Conservation (phyloP, 805 yeast genomes). For the Pichia ethanolica region DNA sequence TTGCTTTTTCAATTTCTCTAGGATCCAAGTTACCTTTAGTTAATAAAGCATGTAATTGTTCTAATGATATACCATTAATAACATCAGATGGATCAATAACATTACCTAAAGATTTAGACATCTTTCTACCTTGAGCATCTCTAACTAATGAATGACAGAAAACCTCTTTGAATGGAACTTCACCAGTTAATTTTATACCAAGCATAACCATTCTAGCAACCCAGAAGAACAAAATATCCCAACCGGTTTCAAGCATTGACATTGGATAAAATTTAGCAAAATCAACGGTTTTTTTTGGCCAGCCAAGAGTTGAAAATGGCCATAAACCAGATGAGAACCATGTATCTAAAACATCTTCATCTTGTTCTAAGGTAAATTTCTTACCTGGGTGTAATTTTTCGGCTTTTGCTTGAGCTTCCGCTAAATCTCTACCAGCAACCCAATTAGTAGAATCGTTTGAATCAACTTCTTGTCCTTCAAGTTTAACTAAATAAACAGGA, state of each 20-base stretch:
- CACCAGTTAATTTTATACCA: conserved; percentile 84
- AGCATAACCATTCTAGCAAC: conserved; percentile 93
- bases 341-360: conserved; percentile 96
- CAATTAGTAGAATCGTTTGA: conserved; percentile 63
- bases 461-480: conserved; percentile 69
- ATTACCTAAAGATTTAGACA: conserved; percentile 97
- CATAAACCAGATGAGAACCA: conserved; percentile 98
- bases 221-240: conserved; percentile 99
- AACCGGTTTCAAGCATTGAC: conserved; percentile 95
- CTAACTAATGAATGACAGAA: conserved; percentile 98
- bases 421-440: conserved; percentile 81
- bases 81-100: conserved; percentile 96
- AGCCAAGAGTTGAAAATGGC: conserved; percentile 95
- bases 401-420: conserved; percentile 85
- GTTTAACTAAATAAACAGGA: conserved; percentile 82
- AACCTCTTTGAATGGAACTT: conserved; percentile 90
- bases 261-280: conserved; percentile 77
- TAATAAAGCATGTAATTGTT: conserved; percentile 72
- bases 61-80: conserved; percentile 76
- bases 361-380: conserved; percentile 78
- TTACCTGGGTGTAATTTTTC: conserved; percentile 58
- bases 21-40: conserved; percentile 80
- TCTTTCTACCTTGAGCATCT: conserved; percentile 98
- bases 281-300: conserved; percentile 80
- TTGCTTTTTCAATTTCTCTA: conserved; percentile 79